Conservation (phyloP, 2,329 filamentous ascomycete genomes). For the Clonostachys rosea region DNA sequence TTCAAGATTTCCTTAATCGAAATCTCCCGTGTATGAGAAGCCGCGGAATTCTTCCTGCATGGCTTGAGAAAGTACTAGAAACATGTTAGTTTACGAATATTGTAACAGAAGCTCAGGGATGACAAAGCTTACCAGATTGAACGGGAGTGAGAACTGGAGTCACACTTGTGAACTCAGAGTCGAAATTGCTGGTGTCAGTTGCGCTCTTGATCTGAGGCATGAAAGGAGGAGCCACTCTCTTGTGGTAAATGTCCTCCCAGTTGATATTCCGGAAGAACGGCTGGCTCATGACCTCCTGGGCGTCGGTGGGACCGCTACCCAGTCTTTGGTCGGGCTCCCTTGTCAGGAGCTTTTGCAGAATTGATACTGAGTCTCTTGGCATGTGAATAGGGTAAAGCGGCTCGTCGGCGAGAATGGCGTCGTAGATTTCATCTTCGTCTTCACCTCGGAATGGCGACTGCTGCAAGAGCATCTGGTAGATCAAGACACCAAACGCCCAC, state of each 20-base stretch:
- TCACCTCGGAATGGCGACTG: slow-evolving; percentile 98
- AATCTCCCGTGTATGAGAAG: slow-evolving; percentile 95
- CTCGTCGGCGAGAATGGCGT: slow-evolving; percentile 95
- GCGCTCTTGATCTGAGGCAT: slow-evolving; percentile 83
- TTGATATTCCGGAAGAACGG: slow-evolving; percentile 97
- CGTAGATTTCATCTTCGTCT: slow-evolving; percentile 98
- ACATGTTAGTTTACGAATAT: slow-evolving; percentile 14
- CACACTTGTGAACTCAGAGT: slow-evolving; percentile 96
- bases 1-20: slow-evolving; percentile 49
- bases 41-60: slow-evolving; percentile 99
- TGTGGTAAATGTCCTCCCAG: slow-evolving; percentile 98
- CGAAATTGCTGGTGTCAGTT: slow-evolving; percentile 99
- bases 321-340: slow-evolving; percentile 90
- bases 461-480: slow-evolving; percentile 99
- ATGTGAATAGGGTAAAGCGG: slow-evolving; percentile 98
- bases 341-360: slow-evolving; percentile 93
- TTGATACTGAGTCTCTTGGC: slow-evolving; percentile 95
- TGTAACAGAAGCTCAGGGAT: not conserved
- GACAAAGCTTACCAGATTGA: slow-evolving; percentile 73
- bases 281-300: slow-evolving; percentile 98
- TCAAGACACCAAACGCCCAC: slow-evolving; percentile 99
- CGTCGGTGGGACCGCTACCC: slow-evolving; percentile 92
- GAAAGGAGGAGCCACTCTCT: slow-evolving; percentile 86
- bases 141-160: slow-evolving; percentile 96
- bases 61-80: slow-evolving; percentile 86